phyloP scores from a whole-genome alignment of 2,329 filamentous ascomycete species.

The Aciculosporium take region DNA sequence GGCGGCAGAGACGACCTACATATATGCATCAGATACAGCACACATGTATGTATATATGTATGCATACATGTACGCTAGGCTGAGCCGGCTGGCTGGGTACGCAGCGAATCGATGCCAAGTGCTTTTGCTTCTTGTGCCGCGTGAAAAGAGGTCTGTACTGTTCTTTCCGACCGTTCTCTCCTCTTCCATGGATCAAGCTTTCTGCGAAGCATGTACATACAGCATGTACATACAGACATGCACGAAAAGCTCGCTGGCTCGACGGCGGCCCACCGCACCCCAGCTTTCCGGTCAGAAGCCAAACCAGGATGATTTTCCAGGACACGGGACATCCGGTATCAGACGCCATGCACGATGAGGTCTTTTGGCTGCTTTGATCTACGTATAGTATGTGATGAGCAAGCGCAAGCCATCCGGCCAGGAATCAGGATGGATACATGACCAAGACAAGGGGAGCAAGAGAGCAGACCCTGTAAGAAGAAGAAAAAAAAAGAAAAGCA shows the following conservation, averaged over 20 bases:
- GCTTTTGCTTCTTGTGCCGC: background rate
- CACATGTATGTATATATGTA: too few relatives aligned
- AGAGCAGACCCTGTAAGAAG: too few relatives aligned
- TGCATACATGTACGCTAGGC: too few relatives aligned
- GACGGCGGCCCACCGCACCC: background rate
- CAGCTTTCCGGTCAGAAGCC: background rate
- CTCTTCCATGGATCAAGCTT: too few relatives aligned
- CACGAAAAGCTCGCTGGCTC: background rate
- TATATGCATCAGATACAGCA: too few relatives aligned
- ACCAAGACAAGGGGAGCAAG: too few relatives aligned
- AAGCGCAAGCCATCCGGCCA: too few relatives aligned
- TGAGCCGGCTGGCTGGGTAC: slow-evolving; percentile 1
- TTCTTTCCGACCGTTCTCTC: background rate
- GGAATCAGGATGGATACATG: too few relatives aligned
- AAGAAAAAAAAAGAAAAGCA: too few relatives aligned
- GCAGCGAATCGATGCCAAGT: background rate
- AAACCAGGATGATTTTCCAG: slow-evolving; percentile 1
- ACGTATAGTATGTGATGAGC: background rate
- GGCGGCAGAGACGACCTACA: background rate
- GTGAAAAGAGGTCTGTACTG: background rate
- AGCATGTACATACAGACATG: too few relatives aligned
- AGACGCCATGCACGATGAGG: background rate
- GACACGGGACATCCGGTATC: slow-evolving; percentile 1
- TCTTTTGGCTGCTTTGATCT: background rate
- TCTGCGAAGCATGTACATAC: too few relatives aligned